Evolutionary conservation across 805 yeast species (phyloP).

Genomic region (Diddensiella caesifluorescens): DNA sequence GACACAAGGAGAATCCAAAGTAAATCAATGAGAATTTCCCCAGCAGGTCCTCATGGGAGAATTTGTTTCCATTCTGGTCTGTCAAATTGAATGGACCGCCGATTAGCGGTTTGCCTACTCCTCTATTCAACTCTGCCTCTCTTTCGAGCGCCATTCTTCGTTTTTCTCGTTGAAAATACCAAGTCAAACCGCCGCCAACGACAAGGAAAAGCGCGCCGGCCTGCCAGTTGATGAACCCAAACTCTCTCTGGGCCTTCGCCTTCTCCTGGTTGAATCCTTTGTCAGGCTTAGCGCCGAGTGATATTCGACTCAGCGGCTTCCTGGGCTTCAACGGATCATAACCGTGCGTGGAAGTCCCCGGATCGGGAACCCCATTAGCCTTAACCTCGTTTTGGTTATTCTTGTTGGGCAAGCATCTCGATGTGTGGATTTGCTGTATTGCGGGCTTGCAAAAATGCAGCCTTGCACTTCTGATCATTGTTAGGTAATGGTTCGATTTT

Average conservation of each 20-base stretch:
- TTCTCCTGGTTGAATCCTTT: conserved; percentile 17
- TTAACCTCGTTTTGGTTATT: not conserved
- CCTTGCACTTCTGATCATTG: too few relatives aligned
- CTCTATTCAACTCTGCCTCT: conserved; percentile 79
- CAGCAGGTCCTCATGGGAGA: conserved; percentile 70
- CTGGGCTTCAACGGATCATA: conserved; percentile 31
- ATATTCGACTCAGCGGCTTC: conserved; percentile 75
- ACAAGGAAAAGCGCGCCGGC: conserved; percentile 62
- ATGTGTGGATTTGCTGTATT: too few relatives aligned
- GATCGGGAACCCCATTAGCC: conserved; percentile 17
- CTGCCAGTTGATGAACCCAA: conserved; percentile 64
- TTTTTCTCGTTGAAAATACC: conserved; percentile 70
- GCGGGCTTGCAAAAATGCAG: too few relatives aligned
- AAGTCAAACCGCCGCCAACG: conserved; percentile 68
- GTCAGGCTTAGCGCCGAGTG: conserved; percentile 52
- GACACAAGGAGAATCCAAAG: conserved; percentile 96
- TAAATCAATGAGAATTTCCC: conserved; percentile 83
- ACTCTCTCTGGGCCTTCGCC: conserved; percentile 35
- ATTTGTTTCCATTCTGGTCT: conserved; percentile 64
- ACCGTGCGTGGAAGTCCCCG: conserved; percentile 22
- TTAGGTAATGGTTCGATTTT: too few relatives aligned
- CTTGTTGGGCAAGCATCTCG: too few relatives aligned
- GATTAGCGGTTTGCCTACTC: conserved; percentile 85
- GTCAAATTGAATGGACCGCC: conserved; percentile 82
- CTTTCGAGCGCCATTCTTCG: conserved; percentile 64